These are phyloP conservation scores for Rhizoclosmatium globosum DNA, from an alignment of 192 early-diverging fungal genomes.

Conservation along the genomic window DNA sequence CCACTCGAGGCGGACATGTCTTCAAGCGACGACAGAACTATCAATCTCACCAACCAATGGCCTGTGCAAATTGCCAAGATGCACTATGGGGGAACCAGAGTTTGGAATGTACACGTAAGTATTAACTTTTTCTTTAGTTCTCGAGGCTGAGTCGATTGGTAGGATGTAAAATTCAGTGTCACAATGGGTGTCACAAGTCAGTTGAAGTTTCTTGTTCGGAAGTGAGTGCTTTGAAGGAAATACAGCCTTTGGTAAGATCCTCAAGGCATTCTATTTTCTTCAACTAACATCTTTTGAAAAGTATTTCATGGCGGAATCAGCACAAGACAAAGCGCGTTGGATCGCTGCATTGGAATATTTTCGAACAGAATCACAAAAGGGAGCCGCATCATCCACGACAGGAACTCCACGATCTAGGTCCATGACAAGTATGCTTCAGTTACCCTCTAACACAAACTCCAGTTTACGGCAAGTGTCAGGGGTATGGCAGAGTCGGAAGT, in stretches of 20 bases:
- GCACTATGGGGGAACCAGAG: constrained; percentile 59
- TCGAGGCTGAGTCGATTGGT: neutral
- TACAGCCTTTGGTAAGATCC: constrained; percentile 48
- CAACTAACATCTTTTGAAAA: constrained; percentile 22
- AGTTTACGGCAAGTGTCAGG: too few species aligned
- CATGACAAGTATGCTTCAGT: too few species aligned
- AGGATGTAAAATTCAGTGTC: constrained; percentile 36
- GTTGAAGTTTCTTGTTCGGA: constrained; percentile 54
- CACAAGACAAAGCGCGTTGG: constrained; percentile 51
- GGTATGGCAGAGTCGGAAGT: too few species aligned
- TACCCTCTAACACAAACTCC: too few species aligned
- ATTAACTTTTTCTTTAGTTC: neutral
- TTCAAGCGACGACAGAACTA: constrained; percentile 48
- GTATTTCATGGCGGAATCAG: constrained; percentile 62
- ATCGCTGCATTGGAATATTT: constrained; percentile 50
- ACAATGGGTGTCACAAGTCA: constrained; percentile 26
- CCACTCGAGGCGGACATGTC: constrained; percentile 45
- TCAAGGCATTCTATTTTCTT: neutral
- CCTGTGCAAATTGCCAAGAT: constrained; percentile 62
- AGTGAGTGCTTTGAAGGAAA: constrained; percentile 41
- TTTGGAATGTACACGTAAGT: constrained; percentile 57
- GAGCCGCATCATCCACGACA: neutral
- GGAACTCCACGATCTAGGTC: too few species aligned
- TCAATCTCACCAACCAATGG: constrained; percentile 55
- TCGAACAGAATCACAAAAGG: constrained; percentile 40